These are phyloP conservation scores for Rhododendron mucronatum DNA, from an alignment of 148 eudicot species.

Conservation along the genomic window DNA sequence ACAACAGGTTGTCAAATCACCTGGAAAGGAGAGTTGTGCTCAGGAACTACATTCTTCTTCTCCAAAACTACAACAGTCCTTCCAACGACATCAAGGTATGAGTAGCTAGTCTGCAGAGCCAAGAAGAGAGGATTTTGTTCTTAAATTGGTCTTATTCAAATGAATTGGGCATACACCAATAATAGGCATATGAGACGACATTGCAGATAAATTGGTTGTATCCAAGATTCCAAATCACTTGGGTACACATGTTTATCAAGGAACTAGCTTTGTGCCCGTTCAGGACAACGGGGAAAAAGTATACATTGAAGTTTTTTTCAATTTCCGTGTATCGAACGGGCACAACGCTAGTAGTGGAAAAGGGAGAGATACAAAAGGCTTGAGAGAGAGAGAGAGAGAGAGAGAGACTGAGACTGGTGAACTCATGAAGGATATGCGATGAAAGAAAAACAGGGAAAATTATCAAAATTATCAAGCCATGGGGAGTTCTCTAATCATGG, in stretches of 20 bases:
- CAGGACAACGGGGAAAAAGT: not conserved
- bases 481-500: too few relatives aligned
- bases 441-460: not conserved
- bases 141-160: slow-evolving; percentile 1
- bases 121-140: slow-evolving; percentile 1
- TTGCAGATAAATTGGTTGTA: not conserved
- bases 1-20: slow-evolving; percentile 26
- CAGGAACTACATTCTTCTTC: slow-evolving; percentile 87
- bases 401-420: not conserved
- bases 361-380: not conserved
- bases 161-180: not conserved
- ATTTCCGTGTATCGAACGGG: not conserved
- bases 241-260: not conserved
- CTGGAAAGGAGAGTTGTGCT: slow-evolving; percentile 86
- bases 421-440: not conserved
- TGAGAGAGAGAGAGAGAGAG: not conserved
- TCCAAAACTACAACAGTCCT: slow-evolving; percentile 86
- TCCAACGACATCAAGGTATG: slow-evolving; percentile 91
- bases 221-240: not conserved
- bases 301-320: not conserved
- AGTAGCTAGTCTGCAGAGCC: slow-evolving; percentile 70
- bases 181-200: not conserved
- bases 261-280: not conserved
- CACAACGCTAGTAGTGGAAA: not conserved
- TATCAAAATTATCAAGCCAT: too few relatives aligned